Percentiles rank a stretch among this genome's conserved stretches.
Conservation (phyloP, 1,139 yeast species). For the Yamadazyma friedrichii region DNA sequence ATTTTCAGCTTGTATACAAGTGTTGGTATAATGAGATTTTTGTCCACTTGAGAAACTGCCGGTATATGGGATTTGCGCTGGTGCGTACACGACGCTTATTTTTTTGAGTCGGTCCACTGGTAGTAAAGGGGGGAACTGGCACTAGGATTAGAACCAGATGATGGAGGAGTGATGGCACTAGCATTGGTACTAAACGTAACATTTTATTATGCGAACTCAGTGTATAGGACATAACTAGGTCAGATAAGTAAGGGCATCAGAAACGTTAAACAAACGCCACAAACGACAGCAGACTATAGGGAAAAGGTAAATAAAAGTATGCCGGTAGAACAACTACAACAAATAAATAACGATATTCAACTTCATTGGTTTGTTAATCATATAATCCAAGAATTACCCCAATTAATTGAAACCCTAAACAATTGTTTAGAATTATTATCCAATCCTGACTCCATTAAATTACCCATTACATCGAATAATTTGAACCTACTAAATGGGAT, state of each 20-base stretch:
- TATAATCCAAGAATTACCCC: slow-evolving; percentile 38
- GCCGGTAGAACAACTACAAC: neutral
- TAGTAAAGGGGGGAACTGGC: no score
- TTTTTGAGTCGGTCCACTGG: no score
- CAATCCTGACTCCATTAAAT: slow-evolving; percentile 32
- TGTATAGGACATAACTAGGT: no score
- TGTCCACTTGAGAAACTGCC: neutral
- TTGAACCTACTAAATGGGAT: slow-evolving; percentile 40
- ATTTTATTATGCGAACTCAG: no score
- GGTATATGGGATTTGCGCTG: slow-evolving; percentile 3
- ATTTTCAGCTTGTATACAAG: neutral
- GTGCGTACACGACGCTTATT: slow-evolving; percentile 1
- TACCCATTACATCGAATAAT: slow-evolving; percentile 36
- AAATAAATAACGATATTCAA: slow-evolving; percentile 28
- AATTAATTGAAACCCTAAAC: slow-evolving; percentile 39
- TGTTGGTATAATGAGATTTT: neutral
- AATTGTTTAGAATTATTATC: slow-evolving; percentile 39
- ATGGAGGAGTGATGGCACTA: no score
- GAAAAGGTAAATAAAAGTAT: no score
- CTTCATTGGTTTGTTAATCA: slow-evolving; percentile 39
- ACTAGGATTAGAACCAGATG: no score
- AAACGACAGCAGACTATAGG: no score
- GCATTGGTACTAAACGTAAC: no score
- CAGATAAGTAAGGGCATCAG: no score
- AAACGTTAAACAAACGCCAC: no score